Evolutionary conservation across 2,329 filamentous ascomycete species (phyloP).

Genomic region (Ambrosiella cleistominuta): DNA sequence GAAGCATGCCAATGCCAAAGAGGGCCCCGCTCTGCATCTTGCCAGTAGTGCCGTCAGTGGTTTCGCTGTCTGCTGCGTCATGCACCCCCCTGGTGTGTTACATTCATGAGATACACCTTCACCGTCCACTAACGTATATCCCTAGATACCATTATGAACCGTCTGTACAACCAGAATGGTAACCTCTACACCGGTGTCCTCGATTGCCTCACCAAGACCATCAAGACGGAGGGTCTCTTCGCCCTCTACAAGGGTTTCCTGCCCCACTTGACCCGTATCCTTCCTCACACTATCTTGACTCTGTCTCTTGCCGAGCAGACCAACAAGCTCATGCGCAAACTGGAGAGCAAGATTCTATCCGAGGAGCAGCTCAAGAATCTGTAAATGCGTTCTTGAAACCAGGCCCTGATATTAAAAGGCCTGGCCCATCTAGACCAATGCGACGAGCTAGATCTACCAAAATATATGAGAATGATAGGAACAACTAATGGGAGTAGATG

Average conservation of each 20-base stretch:
- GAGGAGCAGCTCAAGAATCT: conserved; percentile 20
- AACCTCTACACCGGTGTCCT: conserved; percentile 90
- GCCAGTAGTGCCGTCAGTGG: conserved; percentile 77
- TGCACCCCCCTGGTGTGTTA: conserved; percentile 76
- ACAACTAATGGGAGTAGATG: neutral
- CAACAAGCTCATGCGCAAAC: conserved; percentile 70
- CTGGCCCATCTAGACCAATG: no score
- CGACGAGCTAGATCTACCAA: no score
- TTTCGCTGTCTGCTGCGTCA: conserved; percentile 91
- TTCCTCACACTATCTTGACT: conserved; percentile 90
- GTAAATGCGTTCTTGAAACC: conserved; percentile 10
- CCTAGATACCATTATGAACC: conserved; percentile 85
- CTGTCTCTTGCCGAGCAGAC: conserved; percentile 91
- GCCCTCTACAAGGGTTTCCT: conserved; percentile 97
- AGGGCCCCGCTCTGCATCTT: conserved; percentile 76
- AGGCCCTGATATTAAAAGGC: no score
- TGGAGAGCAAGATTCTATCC: conserved; percentile 46
- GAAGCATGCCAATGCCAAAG: conserved; percentile 71
- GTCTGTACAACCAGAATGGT: conserved; percentile 96
- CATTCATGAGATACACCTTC: neutral
- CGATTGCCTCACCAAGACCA: conserved; percentile 79
- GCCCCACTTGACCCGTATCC: conserved; percentile 79
- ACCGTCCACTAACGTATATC: neutral
- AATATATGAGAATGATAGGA: neutral
- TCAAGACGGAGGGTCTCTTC: conserved; percentile 76